Conservation (phyloP, 176 grass and related monocot genomes). For the Calamus simplicifolius region DNA sequence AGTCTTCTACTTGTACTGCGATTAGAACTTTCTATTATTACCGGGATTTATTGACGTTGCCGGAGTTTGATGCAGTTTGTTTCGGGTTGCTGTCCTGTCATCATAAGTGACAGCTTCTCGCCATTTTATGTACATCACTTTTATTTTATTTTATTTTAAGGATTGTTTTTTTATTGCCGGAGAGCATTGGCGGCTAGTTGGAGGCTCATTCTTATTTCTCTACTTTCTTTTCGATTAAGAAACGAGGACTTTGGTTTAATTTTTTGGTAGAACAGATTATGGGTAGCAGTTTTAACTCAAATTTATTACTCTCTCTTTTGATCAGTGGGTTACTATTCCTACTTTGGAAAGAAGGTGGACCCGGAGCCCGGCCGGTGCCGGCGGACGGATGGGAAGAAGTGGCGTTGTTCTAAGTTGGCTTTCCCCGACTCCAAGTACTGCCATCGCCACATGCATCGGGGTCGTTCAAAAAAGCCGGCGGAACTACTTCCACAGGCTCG, state of each 20-base stretch:
- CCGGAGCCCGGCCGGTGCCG: constrained; percentile 88
- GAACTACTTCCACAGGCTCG: constrained; percentile 50
- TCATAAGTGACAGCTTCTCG: too few relatives aligned
- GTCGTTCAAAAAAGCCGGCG: constrained; percentile 99
- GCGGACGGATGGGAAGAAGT: constrained; percentile 97
- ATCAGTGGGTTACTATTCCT: constrained; percentile 57
- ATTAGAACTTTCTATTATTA: too few relatives aligned
- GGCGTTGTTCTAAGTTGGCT: constrained; percentile 91
- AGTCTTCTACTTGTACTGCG: neutral
- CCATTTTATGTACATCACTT: too few relatives aligned
- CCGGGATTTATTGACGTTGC: too few relatives aligned
- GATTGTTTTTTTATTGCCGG: too few relatives aligned
- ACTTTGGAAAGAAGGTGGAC: constrained; percentile 90
- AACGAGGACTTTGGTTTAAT: neutral
- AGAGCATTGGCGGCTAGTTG: too few relatives aligned
- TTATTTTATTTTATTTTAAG: too few relatives aligned
- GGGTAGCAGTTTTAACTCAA: too few relatives aligned
- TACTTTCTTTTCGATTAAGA: neutral
- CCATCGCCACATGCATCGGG: constrained; percentile 95
- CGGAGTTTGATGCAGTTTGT: too few relatives aligned
- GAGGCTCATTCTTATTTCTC: neutral
- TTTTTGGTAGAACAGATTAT: neutral
- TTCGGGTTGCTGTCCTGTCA: too few relatives aligned
- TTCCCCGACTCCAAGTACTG: constrained; percentile 91
- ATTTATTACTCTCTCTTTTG: neutral